Evolutionary conservation across 352 stramenopile species (phyloP), one percentile per base, ranked within the genome.

Genomic region (Phytophthora palmivora): DNA sequence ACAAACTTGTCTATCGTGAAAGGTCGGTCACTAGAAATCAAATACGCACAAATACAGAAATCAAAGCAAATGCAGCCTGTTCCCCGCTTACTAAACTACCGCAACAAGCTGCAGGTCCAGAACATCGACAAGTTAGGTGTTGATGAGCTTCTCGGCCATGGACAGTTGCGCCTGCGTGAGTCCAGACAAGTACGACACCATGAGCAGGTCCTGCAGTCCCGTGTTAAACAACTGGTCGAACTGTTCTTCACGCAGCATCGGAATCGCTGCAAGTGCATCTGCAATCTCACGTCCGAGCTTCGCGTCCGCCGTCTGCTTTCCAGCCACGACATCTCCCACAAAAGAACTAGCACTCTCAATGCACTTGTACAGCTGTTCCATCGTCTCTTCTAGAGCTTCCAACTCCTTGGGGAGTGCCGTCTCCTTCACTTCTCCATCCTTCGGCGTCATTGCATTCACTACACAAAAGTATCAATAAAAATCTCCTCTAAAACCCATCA

Each of bases 61-160:
- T 43, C 32, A 66, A 71, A 49, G 43, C 50, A 58, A 70, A 70
- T 67, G 48, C 61, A 54, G 55, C 45, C 49, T 75, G 50, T 72
- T 75, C n/a, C 48, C 16, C 41, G 58, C 53, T 72, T 71, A 68
- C 44, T 66, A 71, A 62, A 72, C 66, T 71, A 74, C 66, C 39
- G 32, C 63, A 42, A 24, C 15, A 41, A 64, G 48, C 51, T 56
- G 45, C 34, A 67, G 33, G 30, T 62, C 21, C 22, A 60, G 36
- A 47, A 11, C 28, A 39, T 72, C 51, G 21, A 52, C 57, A 58
- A 53, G 32, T 72, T 92, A 95, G 15, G 87, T 83, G 73, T 92
- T 95, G 79, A 98, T 97, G 70, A 99, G 84, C 82, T 99, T 99
- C 78, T 99, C 96, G 28, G 96, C 94, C 88, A 99, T 98, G 33